Evolutionary conservation across 139 green algal genomes (phyloP).

Genomic region (Zygnema cylindricum): DNA sequence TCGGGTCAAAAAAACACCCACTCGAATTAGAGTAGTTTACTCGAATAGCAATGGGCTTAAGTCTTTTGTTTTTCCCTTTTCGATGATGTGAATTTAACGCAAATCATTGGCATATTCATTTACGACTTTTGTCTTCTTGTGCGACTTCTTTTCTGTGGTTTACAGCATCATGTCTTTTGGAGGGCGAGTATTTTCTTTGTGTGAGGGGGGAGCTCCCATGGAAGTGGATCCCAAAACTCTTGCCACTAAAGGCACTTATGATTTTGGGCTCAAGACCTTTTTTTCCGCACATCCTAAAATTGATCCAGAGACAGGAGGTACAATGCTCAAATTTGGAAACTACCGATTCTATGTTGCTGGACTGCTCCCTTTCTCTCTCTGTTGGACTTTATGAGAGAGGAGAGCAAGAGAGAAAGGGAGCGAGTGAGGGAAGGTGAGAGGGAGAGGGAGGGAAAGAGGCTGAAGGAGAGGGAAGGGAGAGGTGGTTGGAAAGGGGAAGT

Average conservation of each 20-base stretch:
- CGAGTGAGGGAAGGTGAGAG: not conserved
- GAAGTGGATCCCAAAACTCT: constrained; percentile 51
- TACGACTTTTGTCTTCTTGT: too few species aligned
- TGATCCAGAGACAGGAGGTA: constrained; percentile 38
- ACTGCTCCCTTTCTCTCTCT: not conserved
- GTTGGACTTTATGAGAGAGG: not conserved
- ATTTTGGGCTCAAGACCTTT: constrained; percentile 11
- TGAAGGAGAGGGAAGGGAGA: not conserved
- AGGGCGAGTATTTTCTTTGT: constrained; percentile 27
- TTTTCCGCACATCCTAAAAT: constrained; percentile 59
- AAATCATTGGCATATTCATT: too few species aligned
- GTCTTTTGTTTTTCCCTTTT: too few species aligned
- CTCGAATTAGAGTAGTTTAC: too few species aligned
- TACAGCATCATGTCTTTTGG: constrained; percentile 37
- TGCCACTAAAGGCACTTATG: constrained; percentile 4
- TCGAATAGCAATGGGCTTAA: too few species aligned
- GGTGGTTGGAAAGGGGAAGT: not conserved
- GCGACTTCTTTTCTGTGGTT: too few species aligned
- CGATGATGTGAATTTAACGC: too few species aligned
- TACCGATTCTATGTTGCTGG: too few species aligned
- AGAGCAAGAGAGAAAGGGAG: not conserved
- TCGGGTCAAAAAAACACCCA: too few species aligned
- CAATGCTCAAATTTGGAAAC: too few species aligned
- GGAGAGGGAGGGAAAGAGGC: not conserved
- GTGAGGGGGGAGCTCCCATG: constrained; percentile 54